Base-by-base conservation (phyloP, 2,329 filamentous ascomycete genomes). In the Fusarium sp. region DNA sequence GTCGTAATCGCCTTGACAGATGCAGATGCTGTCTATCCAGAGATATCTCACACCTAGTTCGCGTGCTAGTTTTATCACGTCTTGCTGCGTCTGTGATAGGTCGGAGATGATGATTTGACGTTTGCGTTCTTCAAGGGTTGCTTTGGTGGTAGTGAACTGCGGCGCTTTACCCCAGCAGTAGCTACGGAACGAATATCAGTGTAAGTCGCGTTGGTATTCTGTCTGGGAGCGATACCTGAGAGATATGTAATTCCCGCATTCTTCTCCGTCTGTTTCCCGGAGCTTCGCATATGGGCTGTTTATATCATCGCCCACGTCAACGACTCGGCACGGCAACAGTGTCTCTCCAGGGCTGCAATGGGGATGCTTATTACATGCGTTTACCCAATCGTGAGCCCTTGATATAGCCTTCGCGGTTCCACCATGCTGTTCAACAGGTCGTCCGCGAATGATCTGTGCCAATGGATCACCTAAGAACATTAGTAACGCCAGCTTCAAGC, bases 1-100 rank as follows among this genome's bases (percentile, higher is more conserved):
- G 5, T 50, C 38, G 2, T 35, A 18, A n/a, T 65, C 60, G 1
- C 55, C 63, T 14, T 65, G 63, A 8, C 50, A 65, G 2, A 65
- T 65, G 2, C 60, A 65, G 2, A 65, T 35, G 5, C 63, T 58
- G 11, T 65, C 63, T n/a, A 65, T 65, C 63, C 50, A 65, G 1
- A 65, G 1, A 12, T 65, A 66, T 14, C 38, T 18, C 0, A 66
- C 9, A 0, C 5, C 20, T 0, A 66, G 22, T 1, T 44, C 18
- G 0, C 45, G 5, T 1, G 50, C 13, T 1, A 66, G n/a, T 2
- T 14, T 25, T 1, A 65, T 58, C 0, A 25, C 12, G 2, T 66
- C 38, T 17, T 45, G 52, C 0, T 65, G 50, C 0, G 33, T 65
- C 8, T 50, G 12, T 0, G 63, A 39, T 0, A 69, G 5, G 1